Evolutionary conservation across 2,329 filamentous ascomycete genomes (phyloP).

Genomic region (Epichloe typhina): DNA sequence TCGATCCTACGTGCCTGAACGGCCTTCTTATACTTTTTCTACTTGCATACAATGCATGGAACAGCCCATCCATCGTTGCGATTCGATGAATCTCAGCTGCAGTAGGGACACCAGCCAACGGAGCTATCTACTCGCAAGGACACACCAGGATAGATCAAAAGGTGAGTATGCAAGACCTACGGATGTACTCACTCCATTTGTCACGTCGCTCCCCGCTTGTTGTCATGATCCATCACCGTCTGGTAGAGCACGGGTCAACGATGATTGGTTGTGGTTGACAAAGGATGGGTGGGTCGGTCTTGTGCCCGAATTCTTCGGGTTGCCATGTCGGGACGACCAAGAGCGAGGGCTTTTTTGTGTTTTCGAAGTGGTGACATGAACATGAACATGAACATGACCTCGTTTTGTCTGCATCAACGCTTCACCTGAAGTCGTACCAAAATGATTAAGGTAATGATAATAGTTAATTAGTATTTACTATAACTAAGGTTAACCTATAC

Average conservation of each 20-base stretch:
- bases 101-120: not conserved
- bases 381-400: too few relatives aligned
- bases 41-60: not conserved
- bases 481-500: too few relatives aligned
- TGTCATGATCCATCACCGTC: too few relatives aligned
- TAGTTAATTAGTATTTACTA: too few relatives aligned
- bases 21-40: slow-evolving; percentile 5
- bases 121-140: not conserved
- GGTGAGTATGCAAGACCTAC: not conserved
- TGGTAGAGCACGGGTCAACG: not conserved
- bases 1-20: not conserved
- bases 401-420: too few relatives aligned
- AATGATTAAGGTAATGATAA: too few relatives aligned
- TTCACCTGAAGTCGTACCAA: too few relatives aligned
- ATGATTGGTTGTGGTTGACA: not conserved
- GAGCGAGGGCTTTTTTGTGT: too few relatives aligned
- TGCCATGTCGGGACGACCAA: not conserved
- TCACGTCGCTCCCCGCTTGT: too few relatives aligned
- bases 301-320: not conserved
- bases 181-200: not conserved
- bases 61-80: not conserved
- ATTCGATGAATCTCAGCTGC: slow-evolving; percentile 2
- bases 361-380: too few relatives aligned
- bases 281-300: not conserved
- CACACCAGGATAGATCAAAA: not conserved